phyloP scores from a whole-genome alignment of 2,329 filamentous ascomycete genomes.

The Biscogniauxia sp. region DNA sequence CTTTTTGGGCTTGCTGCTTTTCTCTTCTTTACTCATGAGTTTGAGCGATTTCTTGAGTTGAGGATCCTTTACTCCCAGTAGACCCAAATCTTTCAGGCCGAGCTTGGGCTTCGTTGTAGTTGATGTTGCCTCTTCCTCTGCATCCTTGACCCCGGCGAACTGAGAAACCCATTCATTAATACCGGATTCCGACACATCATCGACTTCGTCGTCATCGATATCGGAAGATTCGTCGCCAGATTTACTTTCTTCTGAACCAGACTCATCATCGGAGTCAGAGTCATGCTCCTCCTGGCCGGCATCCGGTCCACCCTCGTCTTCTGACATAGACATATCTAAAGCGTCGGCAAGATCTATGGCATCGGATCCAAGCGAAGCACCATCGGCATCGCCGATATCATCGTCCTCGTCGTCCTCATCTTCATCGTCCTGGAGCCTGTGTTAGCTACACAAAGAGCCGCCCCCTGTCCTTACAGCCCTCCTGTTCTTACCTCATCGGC shows the following conservation, averaged over 20 bases:
- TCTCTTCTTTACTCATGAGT: constrained; percentile 64
- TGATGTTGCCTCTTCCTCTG: constrained; percentile 48
- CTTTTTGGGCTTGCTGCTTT: constrained; percentile 60
- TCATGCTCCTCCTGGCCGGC: constrained; percentile 47
- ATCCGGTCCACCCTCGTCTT: constrained; percentile 49
- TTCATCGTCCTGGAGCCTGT: constrained; percentile 43
- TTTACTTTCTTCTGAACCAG: constrained; percentile 44
- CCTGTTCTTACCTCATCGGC: constrained; percentile 41
- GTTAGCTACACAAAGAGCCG: constrained; percentile 15
- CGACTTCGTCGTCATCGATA: constrained; percentile 42
- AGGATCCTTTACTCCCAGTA: constrained; percentile 70
- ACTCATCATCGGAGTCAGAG: constrained; percentile 43
- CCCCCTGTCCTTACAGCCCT: not conserved
- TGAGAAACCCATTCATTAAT: constrained; percentile 55
- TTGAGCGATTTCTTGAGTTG: constrained; percentile 78
- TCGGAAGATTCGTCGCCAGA: constrained; percentile 40
- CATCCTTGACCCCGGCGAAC: constrained; percentile 62
- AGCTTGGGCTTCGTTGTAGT: constrained; percentile 63
- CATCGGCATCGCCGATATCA: constrained; percentile 53
- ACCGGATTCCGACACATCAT: constrained; percentile 49
- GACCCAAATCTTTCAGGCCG: constrained; percentile 69
- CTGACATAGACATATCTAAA: constrained; percentile 44
- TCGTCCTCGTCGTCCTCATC: constrained; percentile 50
- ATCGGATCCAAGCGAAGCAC: constrained; percentile 56
- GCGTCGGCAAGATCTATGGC: constrained; percentile 59